Percentiles rank a stretch among this genome's conserved stretches.
These are phyloP conservation scores for Mastigamoeba balamuthi DNA, from an alignment of 78 protist genomes.

Conservation along the genomic window DNA sequence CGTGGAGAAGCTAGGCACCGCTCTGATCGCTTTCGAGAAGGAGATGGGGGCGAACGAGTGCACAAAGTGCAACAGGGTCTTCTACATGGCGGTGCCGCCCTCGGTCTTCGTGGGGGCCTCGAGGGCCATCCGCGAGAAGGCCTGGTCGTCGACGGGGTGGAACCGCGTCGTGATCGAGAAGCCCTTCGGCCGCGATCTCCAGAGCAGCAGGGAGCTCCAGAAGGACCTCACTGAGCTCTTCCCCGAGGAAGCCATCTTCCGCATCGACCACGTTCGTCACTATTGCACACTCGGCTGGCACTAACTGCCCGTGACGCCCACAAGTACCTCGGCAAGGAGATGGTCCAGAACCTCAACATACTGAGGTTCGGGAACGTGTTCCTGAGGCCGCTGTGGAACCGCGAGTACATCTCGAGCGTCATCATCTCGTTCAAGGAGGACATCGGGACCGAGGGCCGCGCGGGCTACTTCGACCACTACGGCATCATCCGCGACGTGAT, in stretches of 20 bases:
- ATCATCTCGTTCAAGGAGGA: slow-evolving; percentile 86
- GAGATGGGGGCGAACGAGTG: too few relatives aligned
- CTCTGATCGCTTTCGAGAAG: too few relatives aligned
- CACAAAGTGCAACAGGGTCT: slow-evolving; percentile 84
- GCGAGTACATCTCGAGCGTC: slow-evolving; percentile 52
- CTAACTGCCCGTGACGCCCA: too few relatives aligned
- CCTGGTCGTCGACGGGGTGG: slow-evolving; percentile 38
- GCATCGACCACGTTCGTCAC: neutral
- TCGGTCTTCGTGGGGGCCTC: slow-evolving; percentile 57
- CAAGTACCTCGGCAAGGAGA: slow-evolving; percentile 92
- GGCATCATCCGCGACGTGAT: slow-evolving; percentile 93
- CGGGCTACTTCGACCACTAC: slow-evolving; percentile 88
- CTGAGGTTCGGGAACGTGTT: slow-evolving; percentile 80
- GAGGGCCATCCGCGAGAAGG: slow-evolving; percentile 6
- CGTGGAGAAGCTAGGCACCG: too few relatives aligned
- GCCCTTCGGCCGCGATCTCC: slow-evolving; percentile 89
- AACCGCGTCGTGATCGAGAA: slow-evolving; percentile 85
- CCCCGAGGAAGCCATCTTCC: slow-evolving; percentile 30
- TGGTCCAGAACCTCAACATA: slow-evolving; percentile 81
- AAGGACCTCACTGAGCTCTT: slow-evolving; percentile 28
- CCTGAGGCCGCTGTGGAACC: slow-evolving; percentile 79
- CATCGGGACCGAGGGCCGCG: slow-evolving; percentile 85
- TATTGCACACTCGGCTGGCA: too few relatives aligned
- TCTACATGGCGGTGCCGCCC: slow-evolving; percentile 90
- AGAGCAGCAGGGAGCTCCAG: slow-evolving; percentile 33